phyloP scores from a whole-genome alignment of 163 green algal species.

The Chloroidium sp. region DNA sequence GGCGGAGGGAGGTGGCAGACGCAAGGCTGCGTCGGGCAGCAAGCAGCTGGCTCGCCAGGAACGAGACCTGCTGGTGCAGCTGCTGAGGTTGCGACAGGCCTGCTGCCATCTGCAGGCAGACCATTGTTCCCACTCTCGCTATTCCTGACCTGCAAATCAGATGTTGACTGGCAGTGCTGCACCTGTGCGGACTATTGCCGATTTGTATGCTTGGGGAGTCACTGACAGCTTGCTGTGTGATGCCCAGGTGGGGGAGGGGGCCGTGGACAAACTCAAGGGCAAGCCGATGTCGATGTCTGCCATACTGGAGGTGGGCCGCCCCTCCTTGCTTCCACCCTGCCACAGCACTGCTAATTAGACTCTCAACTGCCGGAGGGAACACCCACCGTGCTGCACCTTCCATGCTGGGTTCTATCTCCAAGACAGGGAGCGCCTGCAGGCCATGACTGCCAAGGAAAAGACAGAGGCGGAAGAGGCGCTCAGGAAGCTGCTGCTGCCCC shows the following conservation, averaged over 20 bases:
- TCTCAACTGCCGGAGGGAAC: background rate
- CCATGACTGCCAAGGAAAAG: slow-evolving; percentile 55
- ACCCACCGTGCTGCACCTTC: background rate
- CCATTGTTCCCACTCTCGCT: too few species aligned
- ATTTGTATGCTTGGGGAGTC: background rate
- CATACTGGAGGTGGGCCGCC: slow-evolving; percentile 43
- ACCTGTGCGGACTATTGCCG: too few species aligned
- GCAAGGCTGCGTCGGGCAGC: too few species aligned
- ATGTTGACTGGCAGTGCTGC: too few species aligned
- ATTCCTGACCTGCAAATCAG: too few species aligned
- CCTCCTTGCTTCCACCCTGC: background rate
- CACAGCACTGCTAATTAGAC: background rate
- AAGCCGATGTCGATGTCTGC: slow-evolving; percentile 73
- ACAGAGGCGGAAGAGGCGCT: slow-evolving; percentile 84
- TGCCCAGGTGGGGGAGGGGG: slow-evolving; percentile 43
- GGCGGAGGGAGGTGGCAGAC: too few species aligned
- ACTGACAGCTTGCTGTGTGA: background rate
- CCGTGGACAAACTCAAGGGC: slow-evolving; percentile 25
- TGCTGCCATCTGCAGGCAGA: slow-evolving; percentile 83
- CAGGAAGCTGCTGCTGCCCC: slow-evolving; percentile 57
- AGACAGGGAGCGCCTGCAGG: slow-evolving; percentile 3
- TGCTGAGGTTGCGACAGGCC: slow-evolving; percentile 83
- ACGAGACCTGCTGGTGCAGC: slow-evolving; percentile 13
- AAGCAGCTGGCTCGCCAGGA: too few species aligned
- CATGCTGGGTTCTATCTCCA: too few species aligned